Evolutionary conservation across 2,329 filamentous ascomycete genomes (phyloP).

Genomic region (Tolypocladium pustulatum): DNA sequence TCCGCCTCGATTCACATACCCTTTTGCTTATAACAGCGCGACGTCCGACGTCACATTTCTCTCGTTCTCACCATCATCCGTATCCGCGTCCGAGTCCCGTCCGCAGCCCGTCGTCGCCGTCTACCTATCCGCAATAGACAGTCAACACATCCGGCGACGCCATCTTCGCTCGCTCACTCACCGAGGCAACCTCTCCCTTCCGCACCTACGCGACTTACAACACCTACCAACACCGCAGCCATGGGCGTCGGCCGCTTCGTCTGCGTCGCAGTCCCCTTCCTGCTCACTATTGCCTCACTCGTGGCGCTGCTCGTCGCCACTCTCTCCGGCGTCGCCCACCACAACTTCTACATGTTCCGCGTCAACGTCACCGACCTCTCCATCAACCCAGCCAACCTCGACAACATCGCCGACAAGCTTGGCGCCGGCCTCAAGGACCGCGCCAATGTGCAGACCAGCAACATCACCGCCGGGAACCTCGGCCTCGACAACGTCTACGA

Average conservation of each 20-base stretch:
- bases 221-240: conserved; percentile 16
- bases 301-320: conserved; percentile 53
- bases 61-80: neutral
- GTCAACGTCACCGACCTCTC: conserved; percentile 52
- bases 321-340: conserved; percentile 45
- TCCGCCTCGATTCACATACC: neutral
- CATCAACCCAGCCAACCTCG: conserved; percentile 22
- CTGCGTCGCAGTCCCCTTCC: conserved; percentile 82
- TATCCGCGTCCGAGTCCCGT: neutral
- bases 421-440: conserved; percentile 10
- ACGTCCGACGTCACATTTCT: neutral
- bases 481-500: conserved; percentile 68
- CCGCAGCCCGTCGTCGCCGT: neutral
- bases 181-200: neutral
- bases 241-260: conserved; percentile 65
- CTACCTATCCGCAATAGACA: neutral
- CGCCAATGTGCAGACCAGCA: conserved; percentile 20
- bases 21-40: neutral
- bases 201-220: neutral
- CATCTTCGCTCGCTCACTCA: neutral
- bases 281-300: conserved; percentile 67
- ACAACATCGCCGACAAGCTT: conserved; percentile 21
- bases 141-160: neutral
- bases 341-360: conserved; percentile 46
- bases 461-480: conserved; percentile 47